Evolutionary conservation across 1,284 basidiomycete genomes (phyloP), one percentile per base, ranked within the genome.

Genomic region (Vanrija humicola): DNA sequence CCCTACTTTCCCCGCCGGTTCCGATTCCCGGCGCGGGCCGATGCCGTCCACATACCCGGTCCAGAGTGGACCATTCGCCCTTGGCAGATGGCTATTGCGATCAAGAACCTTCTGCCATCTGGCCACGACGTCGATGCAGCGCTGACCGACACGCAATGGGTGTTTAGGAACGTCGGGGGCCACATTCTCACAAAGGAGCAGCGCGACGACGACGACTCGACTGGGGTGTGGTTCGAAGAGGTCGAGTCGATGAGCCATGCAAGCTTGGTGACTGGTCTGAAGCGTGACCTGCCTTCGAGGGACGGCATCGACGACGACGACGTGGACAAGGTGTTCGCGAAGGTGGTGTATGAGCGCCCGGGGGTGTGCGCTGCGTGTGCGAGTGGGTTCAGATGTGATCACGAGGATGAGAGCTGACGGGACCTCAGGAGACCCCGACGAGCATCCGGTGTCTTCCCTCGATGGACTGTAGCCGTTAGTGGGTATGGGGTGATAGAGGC

Each of bases 81-180:
- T 2, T 71, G 69, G 69, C 69, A 71, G 53, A 50, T 67, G 16
- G 58, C 51, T 6, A 56, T 60, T 16, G 59, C 66, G 3, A 59
- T 67, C 54, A 67, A 69, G 54, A 59, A 56, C 50, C 59, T 68
- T 23, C 66, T 68, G 43, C 64, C 67, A 1, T 65, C 63, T 0
- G 62, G 43, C 3, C n/a, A 19, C 15, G 19, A 56, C n/a, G 47
- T 43, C 6, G 55, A 61, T 21, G 21, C 28, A 0, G 26, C 50
- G 5, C 49, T 56, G 3, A 49, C 64, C 6, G 42, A 38, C 12
- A 50, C 53, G 38, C 18, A 26, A 8, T 54, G 66, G 68, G 46
- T 34, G 7, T 65, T 62, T 38, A 49, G 62, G 43, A 59, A 56
- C n/a, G 28, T 64, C 10, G 39, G 53, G 10, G 62, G 61, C 6